These are phyloP conservation scores for Rosa hybrid DNA, from an alignment of 331 rosid genomes.

Conservation along the genomic window DNA sequence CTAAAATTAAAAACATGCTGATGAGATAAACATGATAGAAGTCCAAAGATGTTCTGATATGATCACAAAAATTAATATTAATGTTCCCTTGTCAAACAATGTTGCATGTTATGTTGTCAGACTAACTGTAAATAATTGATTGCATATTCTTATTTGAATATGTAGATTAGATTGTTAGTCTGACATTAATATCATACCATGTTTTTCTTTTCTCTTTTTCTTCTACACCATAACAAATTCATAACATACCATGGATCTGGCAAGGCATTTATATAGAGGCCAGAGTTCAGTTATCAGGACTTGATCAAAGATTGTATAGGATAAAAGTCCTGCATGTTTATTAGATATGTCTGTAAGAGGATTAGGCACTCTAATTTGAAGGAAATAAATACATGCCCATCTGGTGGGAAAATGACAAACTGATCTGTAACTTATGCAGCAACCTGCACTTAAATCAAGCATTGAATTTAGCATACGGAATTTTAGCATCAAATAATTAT, in stretches of 20 bases:
- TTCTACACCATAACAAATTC: neutral
- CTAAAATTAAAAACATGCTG: neutral
- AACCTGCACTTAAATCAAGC: neutral
- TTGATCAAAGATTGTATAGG: neutral
- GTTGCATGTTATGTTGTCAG: neutral
- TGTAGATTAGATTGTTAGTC: neutral
- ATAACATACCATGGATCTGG: neutral
- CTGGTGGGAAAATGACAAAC: neutral
- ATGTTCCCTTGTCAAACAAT: neutral
- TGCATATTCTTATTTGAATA: neutral
- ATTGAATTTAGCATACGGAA: neutral
- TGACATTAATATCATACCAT: neutral
- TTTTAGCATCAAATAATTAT: neutral
- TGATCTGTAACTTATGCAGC: neutral
- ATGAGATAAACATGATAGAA: neutral
- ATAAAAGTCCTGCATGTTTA: neutral
- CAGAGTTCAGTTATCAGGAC: neutral
- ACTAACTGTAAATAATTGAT: neutral
- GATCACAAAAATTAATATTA: neutral
- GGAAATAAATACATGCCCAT: neutral
- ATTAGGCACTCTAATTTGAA: neutral
- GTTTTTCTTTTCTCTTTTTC: neutral
- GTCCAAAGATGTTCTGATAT: neutral
- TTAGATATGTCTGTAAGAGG: neutral
- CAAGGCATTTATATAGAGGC: neutral